phyloP scores from a whole-genome alignment of 2,329 filamentous ascomycete species.

The Exophiala aquamarina region DNA sequence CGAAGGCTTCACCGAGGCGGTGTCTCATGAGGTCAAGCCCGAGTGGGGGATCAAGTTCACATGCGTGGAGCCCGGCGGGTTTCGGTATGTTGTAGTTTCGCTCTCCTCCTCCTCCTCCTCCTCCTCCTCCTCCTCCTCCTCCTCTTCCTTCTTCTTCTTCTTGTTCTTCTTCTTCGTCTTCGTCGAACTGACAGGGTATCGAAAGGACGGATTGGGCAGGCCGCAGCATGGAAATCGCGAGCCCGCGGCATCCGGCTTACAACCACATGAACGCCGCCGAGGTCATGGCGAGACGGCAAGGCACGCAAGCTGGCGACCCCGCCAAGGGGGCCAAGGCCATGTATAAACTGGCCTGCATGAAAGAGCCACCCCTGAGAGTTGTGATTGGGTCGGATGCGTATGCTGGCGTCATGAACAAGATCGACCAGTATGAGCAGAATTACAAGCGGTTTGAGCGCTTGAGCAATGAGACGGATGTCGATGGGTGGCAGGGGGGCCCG shows the following conservation, averaged over 20 bases:
- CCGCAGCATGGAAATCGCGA: slow-evolving; percentile 25
- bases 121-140: background rate
- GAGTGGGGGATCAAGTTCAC: slow-evolving; percentile 45
- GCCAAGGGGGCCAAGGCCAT: slow-evolving; percentile 34
- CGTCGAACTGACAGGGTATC: background rate
- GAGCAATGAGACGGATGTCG: slow-evolving; percentile 27
- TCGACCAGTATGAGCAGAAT: slow-evolving; percentile 26
- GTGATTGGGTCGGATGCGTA: slow-evolving; percentile 28
- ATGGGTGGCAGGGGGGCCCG: slow-evolving; percentile 11
- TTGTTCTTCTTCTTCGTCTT: background rate
- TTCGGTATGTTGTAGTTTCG: slow-evolving; percentile 15
- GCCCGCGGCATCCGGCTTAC: slow-evolving; percentile 27
- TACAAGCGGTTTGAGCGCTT: slow-evolving; percentile 24
- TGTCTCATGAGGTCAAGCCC: slow-evolving; percentile 45
- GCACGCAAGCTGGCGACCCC: slow-evolving; percentile 32
- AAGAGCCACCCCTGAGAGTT: slow-evolving; percentile 22
- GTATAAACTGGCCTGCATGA: slow-evolving; percentile 32
- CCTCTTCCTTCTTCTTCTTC: too few relatives aligned
- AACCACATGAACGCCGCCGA: slow-evolving; percentile 27
- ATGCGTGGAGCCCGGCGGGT: slow-evolving; percentile 30
- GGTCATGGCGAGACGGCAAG: slow-evolving; percentile 27
- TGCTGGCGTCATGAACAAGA: slow-evolving; percentile 25
- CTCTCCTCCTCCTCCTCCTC: background rate
- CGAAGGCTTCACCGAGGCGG: slow-evolving; percentile 49
- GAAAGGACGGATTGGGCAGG: slow-evolving; percentile 27